Conservation (phyloP, 23 red algal species). For the Gracilaria gracilis region DNA sequence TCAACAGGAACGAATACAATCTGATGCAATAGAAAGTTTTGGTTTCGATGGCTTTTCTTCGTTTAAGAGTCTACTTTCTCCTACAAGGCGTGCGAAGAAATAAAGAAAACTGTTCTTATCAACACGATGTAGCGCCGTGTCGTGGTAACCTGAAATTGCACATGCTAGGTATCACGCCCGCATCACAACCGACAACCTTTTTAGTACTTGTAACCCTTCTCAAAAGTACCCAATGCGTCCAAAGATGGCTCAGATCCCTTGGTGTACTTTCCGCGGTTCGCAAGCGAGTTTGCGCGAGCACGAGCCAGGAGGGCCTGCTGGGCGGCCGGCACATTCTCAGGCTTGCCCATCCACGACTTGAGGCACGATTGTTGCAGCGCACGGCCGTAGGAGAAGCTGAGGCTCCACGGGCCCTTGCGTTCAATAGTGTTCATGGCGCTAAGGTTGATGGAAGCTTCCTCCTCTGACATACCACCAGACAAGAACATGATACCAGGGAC, state of each 20-base stretch:
- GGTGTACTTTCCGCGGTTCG: conserved; percentile 90
- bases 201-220: conserved; percentile 98
- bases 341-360: conserved; percentile 96
- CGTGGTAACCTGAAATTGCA: background rate
- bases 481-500: conserved; percentile 98
- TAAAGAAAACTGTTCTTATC: conserved; percentile 46
- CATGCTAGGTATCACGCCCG: background rate
- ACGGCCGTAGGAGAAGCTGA: conserved; percentile 97
- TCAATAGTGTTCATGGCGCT: conserved; percentile 90
- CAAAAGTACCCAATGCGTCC: conserved; percentile 93
- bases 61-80: background rate
- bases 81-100: conserved; percentile 20
- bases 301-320: conserved; percentile 95
- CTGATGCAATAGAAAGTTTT: background rate
- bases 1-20: too few species aligned
- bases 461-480: conserved; percentile 98
- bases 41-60: conserved; percentile 8
- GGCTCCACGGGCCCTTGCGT: conserved; percentile 94
- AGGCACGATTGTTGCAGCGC: conserved; percentile 99
- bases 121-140: conserved; percentile 2
- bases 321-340: conserved; percentile 87
- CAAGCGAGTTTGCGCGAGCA: conserved; percentile 95
- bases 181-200: background rate
- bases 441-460: conserved; percentile 96
- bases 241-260: conserved; percentile 95